Percentiles rank a stretch among this genome's conserved stretches.
phyloP scores from a whole-genome alignment of 225 moss, liverwort and hornwort genomes.

The Sphagnum contortum region DNA sequence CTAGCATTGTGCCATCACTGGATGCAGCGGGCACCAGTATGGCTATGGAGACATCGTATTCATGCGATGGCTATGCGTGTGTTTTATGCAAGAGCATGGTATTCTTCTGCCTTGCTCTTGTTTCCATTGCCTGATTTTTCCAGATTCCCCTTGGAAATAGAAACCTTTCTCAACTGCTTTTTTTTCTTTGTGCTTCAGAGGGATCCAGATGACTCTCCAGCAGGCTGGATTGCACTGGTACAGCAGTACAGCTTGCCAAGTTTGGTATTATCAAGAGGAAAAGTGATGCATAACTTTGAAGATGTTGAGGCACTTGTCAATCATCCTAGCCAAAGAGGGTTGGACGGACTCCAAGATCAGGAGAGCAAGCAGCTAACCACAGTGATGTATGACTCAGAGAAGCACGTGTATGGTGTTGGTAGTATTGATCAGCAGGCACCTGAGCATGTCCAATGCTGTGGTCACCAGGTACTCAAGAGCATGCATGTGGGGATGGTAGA shows the following conservation, averaged over 20 bases:
- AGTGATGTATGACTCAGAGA: slow-evolving; percentile 19
- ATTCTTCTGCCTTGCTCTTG: slow-evolving; percentile 2
- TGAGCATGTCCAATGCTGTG: slow-evolving; percentile 94
- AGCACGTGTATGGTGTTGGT: slow-evolving; percentile 11
- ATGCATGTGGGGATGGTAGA: no score
- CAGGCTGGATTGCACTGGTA: slow-evolving; percentile 91
- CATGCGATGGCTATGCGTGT: slow-evolving; percentile 53
- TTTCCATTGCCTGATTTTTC: not conserved
- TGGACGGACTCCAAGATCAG: no score
- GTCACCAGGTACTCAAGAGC: slow-evolving; percentile 65
- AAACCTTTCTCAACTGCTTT: no score
- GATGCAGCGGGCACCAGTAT: slow-evolving; percentile 4
- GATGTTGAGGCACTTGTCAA: slow-evolving; percentile 20
- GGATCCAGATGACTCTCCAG: slow-evolving; percentile 70
- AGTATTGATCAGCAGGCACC: slow-evolving; percentile 53
- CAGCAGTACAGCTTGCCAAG: slow-evolving; percentile 88
- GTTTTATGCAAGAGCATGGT: slow-evolving; percentile 90
- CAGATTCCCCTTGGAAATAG: no score
- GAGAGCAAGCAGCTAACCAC: not conserved
- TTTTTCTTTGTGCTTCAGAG: slow-evolving; percentile 29
- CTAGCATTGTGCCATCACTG: no score
- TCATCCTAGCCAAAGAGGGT: slow-evolving; percentile 2
- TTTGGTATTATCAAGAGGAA: slow-evolving; percentile 23
- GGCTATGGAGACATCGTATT: slow-evolving; percentile 7
- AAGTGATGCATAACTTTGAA: slow-evolving; percentile 24